A percentile compares a stretch with the other conserved stretches of the same genome.
Conservation (phyloP, 176 grass and related monocot species). For the Juncus effusus region DNA sequence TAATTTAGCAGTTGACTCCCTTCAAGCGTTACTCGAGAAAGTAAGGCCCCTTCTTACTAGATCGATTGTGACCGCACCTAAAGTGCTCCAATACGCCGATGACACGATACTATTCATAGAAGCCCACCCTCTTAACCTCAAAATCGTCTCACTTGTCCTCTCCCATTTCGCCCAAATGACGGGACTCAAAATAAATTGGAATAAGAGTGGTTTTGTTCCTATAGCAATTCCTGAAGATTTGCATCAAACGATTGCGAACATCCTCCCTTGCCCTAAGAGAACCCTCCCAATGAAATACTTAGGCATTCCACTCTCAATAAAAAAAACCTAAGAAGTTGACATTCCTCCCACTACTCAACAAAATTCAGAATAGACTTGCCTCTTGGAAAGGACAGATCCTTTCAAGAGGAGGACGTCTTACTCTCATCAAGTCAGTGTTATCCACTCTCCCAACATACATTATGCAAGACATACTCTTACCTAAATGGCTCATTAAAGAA, state of each 20-base stretch:
- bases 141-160: background rate
- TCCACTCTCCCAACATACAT: background rate
- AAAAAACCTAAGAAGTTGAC: background rate
- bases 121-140: background rate
- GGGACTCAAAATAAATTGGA: no score
- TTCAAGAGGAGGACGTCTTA: background rate
- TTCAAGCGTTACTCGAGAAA: background rate
- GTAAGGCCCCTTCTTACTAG: no score
- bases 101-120: background rate
- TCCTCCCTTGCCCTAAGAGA: background rate
- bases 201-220: background rate
- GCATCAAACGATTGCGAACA: background rate
- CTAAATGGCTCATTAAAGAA: background rate
- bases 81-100: background rate
- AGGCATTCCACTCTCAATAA: background rate
- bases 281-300: conserved; percentile 5
- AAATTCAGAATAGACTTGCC: background rate
- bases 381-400: background rate
- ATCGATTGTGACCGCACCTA: background rate
- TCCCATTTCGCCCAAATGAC: no score
- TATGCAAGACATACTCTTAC: background rate
- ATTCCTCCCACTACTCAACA: background rate
- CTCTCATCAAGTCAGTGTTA: background rate
- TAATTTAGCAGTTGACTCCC: background rate
- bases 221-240: background rate